Evolutionary conservation across 441 rosid genomes (phyloP).

Genomic region (Gossypium aridum): DNA sequence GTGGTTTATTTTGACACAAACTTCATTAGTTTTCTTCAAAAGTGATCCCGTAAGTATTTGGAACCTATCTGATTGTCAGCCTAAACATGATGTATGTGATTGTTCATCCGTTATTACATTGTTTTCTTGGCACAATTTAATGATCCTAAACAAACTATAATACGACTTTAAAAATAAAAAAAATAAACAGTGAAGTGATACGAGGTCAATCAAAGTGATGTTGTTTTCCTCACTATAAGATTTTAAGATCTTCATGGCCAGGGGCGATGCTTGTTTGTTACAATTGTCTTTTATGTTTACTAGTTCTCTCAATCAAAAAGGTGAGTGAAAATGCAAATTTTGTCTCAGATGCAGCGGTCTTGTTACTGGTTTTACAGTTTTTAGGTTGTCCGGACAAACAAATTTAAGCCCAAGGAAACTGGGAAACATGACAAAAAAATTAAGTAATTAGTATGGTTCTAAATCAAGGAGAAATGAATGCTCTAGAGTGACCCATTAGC

Average conservation of each 20-base stretch:
- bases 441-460: background rate
- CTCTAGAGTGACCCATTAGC: background rate
- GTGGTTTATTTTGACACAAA: conserved; percentile 93
- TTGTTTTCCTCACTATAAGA: background rate
- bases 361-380: background rate
- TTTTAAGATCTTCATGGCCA: background rate
- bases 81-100: background rate
- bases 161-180: background rate
- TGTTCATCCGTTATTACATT: background rate
- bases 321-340: background rate
- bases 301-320: background rate
- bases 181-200: background rate
- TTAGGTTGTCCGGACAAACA: background rate
- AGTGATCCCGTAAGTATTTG: conserved; percentile 85
- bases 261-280: background rate
- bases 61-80: conserved; percentile 5
- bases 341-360: background rate
- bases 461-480: background rate
- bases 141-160: background rate
- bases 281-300: background rate
- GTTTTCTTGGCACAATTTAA: background rate
- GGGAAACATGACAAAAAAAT: background rate
- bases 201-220: background rate
- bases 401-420: background rate
- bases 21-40: conserved; percentile 93